Percentiles rank a stretch among this genome's conserved stretches.
Evolutionary conservation across 2,329 filamentous ascomycete species (phyloP).

Genomic region (Colletotrichum filicis): DNA sequence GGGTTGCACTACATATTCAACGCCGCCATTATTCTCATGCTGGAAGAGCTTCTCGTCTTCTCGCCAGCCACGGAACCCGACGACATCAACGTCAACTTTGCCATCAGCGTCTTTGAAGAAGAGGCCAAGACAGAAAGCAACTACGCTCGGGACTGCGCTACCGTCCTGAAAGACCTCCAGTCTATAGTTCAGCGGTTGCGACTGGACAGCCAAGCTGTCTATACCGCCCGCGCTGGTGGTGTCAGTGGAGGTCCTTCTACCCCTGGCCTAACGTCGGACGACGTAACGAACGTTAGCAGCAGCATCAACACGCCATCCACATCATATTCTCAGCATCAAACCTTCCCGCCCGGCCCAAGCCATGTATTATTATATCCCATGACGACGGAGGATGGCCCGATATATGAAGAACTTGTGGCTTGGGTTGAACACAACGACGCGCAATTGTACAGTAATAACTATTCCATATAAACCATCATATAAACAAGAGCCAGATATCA

Average conservation of each 20-base stretch:
- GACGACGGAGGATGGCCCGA: slow-evolving; percentile 43
- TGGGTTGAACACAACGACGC: slow-evolving; percentile 49
- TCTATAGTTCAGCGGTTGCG: slow-evolving; percentile 49
- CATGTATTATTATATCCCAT: slow-evolving; percentile 33
- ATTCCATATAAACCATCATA: slow-evolving; percentile 8
- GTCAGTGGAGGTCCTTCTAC: neutral
- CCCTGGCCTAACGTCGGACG: slow-evolving; percentile 7
- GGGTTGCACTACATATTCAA: slow-evolving; percentile 63
- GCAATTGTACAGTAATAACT: slow-evolving; percentile 33
- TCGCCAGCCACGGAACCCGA: slow-evolving; percentile 39
- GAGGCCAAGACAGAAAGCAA: slow-evolving; percentile 51
- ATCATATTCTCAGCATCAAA: slow-evolving; percentile 5
- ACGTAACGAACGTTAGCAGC: slow-evolving; percentile 1
- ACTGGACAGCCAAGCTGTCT: slow-evolving; percentile 12
- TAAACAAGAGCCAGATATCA: neutral
- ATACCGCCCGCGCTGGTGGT: neutral
- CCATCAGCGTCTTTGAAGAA: slow-evolving; percentile 52
- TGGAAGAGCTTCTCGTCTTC: slow-evolving; percentile 54
- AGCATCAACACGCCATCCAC: slow-evolving; percentile 8
- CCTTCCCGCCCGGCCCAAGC: neutral
- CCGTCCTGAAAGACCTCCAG: slow-evolving; percentile 51
- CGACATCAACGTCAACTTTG: slow-evolving; percentile 53
- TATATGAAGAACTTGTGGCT: slow-evolving; percentile 49
- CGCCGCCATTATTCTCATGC: slow-evolving; percentile 58
- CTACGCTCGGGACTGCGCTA: slow-evolving; percentile 50